Base-by-base conservation (phyloP, 805 yeast species). In the Teunomyces cretensis region DNA sequence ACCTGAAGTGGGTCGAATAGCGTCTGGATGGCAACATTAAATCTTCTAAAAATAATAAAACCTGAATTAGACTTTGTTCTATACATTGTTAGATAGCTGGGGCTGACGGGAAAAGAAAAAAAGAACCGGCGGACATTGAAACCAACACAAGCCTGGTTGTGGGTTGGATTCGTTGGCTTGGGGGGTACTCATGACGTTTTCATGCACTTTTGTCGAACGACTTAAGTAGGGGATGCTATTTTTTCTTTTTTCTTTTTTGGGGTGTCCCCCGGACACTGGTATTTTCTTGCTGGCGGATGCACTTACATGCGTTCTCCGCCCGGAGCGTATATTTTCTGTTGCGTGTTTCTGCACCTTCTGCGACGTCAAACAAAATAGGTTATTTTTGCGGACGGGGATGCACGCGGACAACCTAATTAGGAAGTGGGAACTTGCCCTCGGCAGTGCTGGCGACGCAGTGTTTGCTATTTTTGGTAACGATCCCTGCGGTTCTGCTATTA, bases 41-140 rank as follows among this genome's bases (percentile, higher is more conserved):
- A 35, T 35, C 27, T 12, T 35, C 22, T 35, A 35, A 35, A 35
- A 19, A 35, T 35, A 19, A 35, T 35, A 35, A 35, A 9, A 35
- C 38, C 12, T 35, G 38, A 35, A 35, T 35, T 35, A 35, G 38
- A 19, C 38, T 35, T 35, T 35, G 38, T 35, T 35, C 38, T 24
- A n/a, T 35, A 35, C 38, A 35, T 35, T 35, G 38, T 35, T 6
- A 35, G 38, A 35, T 22, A n/a, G n/a, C n/a, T n/a, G n/a, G 26
- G 22, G 28, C 28, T 26, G 28, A 26, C 9, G 8, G 12, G 8
- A 26, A 26, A 9, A 9, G 12, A 26, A 26, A 26, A 26, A 26
- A 8, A 22, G 26, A 22, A n/a, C n/a, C n/a, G n/a, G n/a, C n/a
- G n/a, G n/a, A n/a, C n/a, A n/a, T n/a, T n/a, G n/a, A n/a, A n/a